Evolutionary conservation across 2,329 filamentous ascomycete species (phyloP), one percentile per base, ranked within the genome.

Genomic region (Pseudovirgaria hyperparasitica): DNA sequence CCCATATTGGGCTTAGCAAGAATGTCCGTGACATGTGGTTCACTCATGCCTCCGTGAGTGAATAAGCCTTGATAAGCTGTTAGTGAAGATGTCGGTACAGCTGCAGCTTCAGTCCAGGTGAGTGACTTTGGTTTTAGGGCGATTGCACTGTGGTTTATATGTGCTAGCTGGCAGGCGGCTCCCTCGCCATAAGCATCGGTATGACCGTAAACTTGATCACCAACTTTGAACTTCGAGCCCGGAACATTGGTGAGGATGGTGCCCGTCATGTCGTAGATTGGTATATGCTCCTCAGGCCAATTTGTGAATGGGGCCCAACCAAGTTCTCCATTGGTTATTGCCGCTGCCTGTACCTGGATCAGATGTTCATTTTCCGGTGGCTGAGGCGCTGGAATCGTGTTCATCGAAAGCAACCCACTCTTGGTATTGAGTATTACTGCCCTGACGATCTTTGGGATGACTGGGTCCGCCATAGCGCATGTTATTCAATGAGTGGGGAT

Each of bases 61-160:
- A 63, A 63, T 3, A 64, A 30, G 9, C 48, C 50, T 40, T 64
- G 60, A 54, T 54, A 61, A 5, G 57, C 60, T 22, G 57, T 62
- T 33, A 52, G 27, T 9, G 52, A 52, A 4, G 43, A 51, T 35
- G 62, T 45, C n/a, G 58, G 55, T 2, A 60, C 38, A 4, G 48
- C 42, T 1, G 55, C 52, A 4, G 52, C 47, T 19, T 54, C 48
- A 0, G 27, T 39, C 45, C 50, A 52, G 13, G 34, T 42, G 7
- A 63, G 23, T 3, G 35, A 43, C 25, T 37, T 31, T 0, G 60
- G 57, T 16, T 44, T 42, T 2, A 34, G 34, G 2, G 57, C 57
- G 2, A 62, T 35, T 26, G 63, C 58, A 0, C 36, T 35, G 0
- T 49, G 47, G 1, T 44, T 30, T 0, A 45, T 46, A 13, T 55